Evolutionary conservation across 106 monocot species (phyloP).

Genomic region (Amphibolis antarctica): DNA sequence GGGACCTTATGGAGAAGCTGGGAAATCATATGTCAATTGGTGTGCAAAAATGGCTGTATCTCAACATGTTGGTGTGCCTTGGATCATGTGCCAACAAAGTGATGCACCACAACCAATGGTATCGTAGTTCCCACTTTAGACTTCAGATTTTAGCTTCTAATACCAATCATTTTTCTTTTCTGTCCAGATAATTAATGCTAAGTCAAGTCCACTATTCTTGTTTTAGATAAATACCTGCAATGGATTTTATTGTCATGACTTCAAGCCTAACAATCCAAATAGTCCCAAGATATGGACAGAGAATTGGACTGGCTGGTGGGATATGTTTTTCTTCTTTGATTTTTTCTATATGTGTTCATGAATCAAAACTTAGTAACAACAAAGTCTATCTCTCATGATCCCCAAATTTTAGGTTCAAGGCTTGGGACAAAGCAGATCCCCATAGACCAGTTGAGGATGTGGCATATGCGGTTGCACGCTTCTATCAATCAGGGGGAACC

Average conservation of each 20-base stretch:
- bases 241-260: slow-evolving; percentile 42
- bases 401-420: slow-evolving; percentile 33
- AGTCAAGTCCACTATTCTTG: background rate
- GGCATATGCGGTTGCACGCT: slow-evolving; percentile 46
- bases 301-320: slow-evolving; percentile 75
- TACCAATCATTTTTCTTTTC: background rate
- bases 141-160: background rate
- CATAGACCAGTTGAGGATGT: slow-evolving; percentile 53
- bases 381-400: no score
- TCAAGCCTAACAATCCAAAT: slow-evolving; percentile 32
- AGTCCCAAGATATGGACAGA: slow-evolving; percentile 74
- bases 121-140: background rate
- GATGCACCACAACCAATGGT: slow-evolving; percentile 39
- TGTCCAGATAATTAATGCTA: background rate
- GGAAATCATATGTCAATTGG: slow-evolving; percentile 25
- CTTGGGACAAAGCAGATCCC: slow-evolving; percentile 40
- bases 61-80: slow-evolving; percentile 20
- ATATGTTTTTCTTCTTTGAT: slow-evolving; percentile 3
- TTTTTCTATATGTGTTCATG: background rate
- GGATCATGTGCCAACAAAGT: slow-evolving; percentile 35
- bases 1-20: slow-evolving; percentile 22
- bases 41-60: slow-evolving; percentile 26
- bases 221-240: slow-evolving; percentile 64
- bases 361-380: no score
- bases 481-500: slow-evolving; percentile 45